Conservation (phyloP, 306 rosid genomes). For the Pachyrhizus erosus region DNA sequence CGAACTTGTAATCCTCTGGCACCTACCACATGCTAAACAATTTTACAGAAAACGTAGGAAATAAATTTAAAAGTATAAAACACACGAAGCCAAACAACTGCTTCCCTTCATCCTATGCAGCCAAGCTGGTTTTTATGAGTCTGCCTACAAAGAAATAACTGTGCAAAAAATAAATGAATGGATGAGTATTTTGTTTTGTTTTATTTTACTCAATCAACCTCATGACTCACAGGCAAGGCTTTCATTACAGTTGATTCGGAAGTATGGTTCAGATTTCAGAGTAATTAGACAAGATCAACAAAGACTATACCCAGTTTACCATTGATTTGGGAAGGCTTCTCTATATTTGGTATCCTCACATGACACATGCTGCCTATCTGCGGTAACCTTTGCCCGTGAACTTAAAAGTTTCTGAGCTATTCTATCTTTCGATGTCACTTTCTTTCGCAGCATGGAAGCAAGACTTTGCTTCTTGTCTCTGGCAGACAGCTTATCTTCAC, state of each 20-base stretch:
- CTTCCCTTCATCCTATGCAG: slow-evolving; percentile 29
- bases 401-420: slow-evolving; percentile 67
- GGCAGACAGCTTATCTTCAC: slow-evolving; percentile 35
- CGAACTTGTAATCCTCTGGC: slow-evolving; percentile 19
- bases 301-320: slow-evolving; percentile 49
- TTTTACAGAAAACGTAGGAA: slow-evolving; percentile 21
- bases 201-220: not conserved
- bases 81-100: slow-evolving; percentile 14
- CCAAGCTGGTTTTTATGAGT: slow-evolving; percentile 18
- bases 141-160: slow-evolving; percentile 23
- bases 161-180: slow-evolving; percentile 22
- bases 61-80: not conserved
- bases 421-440: slow-evolving; percentile 79
- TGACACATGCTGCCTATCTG: slow-evolving; percentile 55
- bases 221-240: slow-evolving; percentile 10
- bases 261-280: slow-evolving; percentile 33
- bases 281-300: slow-evolving; percentile 22
- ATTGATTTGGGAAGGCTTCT: slow-evolving; percentile 85
- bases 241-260: slow-evolving; percentile 31
- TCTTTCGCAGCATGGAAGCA: slow-evolving; percentile 84
- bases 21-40: slow-evolving; percentile 24
- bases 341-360: slow-evolving; percentile 63
- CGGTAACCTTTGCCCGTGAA: slow-evolving; percentile 55
- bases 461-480: slow-evolving; percentile 69
- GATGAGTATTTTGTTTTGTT: not conserved